Evolutionary conservation across 805 yeast genomes (phyloP).

Genomic region (Candida boidinii): DNA sequence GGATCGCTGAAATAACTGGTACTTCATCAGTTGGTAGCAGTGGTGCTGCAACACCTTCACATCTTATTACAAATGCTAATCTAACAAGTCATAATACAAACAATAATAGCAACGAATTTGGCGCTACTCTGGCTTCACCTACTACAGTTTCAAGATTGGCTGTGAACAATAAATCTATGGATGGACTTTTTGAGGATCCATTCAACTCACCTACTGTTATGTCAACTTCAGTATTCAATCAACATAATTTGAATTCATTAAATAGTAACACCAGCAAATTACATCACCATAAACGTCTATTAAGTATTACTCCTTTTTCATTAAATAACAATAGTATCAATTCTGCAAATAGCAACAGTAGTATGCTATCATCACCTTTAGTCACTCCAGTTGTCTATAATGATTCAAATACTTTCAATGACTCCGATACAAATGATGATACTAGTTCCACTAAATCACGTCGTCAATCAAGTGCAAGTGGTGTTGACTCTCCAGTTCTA

Average conservation of each 20-base stretch:
- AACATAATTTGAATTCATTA: not conserved
- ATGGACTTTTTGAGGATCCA: constrained; percentile 9
- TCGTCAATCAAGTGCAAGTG: constrained; percentile 33
- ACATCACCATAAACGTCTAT: constrained; percentile 4
- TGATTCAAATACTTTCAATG: too few species aligned
- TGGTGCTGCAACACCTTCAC: constrained; percentile 1
- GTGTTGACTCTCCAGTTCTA: constrained; percentile 38
- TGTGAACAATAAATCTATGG: not conserved
- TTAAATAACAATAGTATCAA: constrained; percentile 8
- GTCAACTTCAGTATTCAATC: not conserved
- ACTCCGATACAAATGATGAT: too few species aligned
- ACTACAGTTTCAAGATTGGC: constrained; percentile 1
- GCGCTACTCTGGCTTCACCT: constrained; percentile 1
- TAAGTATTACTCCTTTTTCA: constrained; percentile 19
- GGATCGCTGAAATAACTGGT: constrained; percentile 1
- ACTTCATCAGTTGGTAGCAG: not conserved
- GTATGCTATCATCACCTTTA: constrained; percentile 11
- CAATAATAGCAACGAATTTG: not conserved
- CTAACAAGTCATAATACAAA: too few species aligned
- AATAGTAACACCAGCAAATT: not conserved
- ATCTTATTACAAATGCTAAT: too few species aligned
- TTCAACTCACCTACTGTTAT: constrained; percentile 2
- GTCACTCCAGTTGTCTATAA: constrained; percentile 14
- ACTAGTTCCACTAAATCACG: too few species aligned
- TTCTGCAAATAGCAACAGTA: constrained; percentile 10